Percentiles rank a stretch among this genome's conserved stretches.
Conservation (phyloP, 139 green algal species). For the Micromonas pusilla region DNA sequence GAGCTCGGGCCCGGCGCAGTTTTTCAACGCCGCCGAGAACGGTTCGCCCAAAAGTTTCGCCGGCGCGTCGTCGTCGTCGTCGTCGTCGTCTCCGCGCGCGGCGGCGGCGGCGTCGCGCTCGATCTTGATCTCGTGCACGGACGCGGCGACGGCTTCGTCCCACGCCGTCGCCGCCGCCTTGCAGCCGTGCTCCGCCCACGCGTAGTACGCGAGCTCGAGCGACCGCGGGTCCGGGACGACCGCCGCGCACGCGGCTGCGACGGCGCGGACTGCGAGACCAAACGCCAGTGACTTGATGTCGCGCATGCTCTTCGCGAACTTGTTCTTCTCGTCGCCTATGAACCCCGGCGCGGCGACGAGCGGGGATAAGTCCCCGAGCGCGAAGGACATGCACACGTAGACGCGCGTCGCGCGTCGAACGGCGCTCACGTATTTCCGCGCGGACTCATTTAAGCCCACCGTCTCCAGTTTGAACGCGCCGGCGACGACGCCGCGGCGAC, state of each 20-base stretch:
- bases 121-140: too few relatives aligned
- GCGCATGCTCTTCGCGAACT: not conserved
- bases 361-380: not conserved
- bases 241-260: not conserved
- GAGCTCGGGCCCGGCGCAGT: too few relatives aligned
- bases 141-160: too few relatives aligned
- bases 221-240: too few relatives aligned
- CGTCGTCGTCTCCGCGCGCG: too few relatives aligned
- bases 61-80: too few relatives aligned
- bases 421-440: not conserved
- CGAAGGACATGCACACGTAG: not conserved
- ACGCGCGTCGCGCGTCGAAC: not conserved
- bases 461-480: not conserved
- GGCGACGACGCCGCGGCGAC: not conserved
- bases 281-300: not conserved
- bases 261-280: not conserved
- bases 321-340: not conserved
- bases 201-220: too few relatives aligned
- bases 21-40: too few relatives aligned
- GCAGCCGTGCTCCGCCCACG: too few relatives aligned
- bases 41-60: too few relatives aligned
- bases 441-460: not conserved
- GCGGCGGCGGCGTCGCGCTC: too few relatives aligned
- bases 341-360: not conserved
- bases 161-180: too few relatives aligned